phyloP scores from a whole-genome alignment of 2,329 filamentous ascomycete genomes.

The Coniella lustricola region DNA sequence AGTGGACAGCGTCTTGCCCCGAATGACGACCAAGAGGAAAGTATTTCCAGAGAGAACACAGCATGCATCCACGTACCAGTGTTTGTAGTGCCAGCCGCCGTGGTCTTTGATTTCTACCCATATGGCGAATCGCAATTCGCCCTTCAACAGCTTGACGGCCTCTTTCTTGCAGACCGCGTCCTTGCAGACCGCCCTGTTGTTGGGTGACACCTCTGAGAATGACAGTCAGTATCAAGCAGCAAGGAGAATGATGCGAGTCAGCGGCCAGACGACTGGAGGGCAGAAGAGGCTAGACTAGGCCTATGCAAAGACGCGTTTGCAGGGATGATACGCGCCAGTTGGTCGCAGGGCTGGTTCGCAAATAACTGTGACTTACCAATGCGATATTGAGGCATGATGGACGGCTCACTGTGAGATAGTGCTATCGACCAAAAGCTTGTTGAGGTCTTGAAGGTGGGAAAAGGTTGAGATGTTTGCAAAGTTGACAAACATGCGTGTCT shows the following conservation, averaged over 20 bases:
- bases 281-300: not conserved
- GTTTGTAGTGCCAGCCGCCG: slow-evolving; percentile 69
- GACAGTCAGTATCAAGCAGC: not conserved
- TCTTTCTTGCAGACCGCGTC: slow-evolving; percentile 66
- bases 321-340: not conserved
- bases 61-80: slow-evolving; percentile 65
- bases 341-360: not conserved
- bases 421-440: not conserved
- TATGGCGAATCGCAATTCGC: slow-evolving; percentile 67
- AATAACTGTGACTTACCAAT: slow-evolving; percentile 31
- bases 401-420: not conserved
- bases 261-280: not conserved
- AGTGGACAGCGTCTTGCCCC: no score
- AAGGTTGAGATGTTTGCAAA: not conserved
- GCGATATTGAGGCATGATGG: slow-evolving; percentile 39
- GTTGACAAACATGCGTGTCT: no score
- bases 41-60: no score
- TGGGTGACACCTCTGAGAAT: slow-evolving; percentile 60
- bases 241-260: not conserved
- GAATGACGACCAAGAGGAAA: no score
- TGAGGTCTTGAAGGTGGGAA: not conserved
- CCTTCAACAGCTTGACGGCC: slow-evolving; percentile 67
- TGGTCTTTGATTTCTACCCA: slow-evolving; percentile 59
- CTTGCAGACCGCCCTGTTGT: slow-evolving; percentile 67
- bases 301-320: not conserved